Evolutionary conservation across 352 stramenopile genomes (phyloP), one percentile per base, ranked within the genome.

Genomic region (Phytophthora syringae): DNA sequence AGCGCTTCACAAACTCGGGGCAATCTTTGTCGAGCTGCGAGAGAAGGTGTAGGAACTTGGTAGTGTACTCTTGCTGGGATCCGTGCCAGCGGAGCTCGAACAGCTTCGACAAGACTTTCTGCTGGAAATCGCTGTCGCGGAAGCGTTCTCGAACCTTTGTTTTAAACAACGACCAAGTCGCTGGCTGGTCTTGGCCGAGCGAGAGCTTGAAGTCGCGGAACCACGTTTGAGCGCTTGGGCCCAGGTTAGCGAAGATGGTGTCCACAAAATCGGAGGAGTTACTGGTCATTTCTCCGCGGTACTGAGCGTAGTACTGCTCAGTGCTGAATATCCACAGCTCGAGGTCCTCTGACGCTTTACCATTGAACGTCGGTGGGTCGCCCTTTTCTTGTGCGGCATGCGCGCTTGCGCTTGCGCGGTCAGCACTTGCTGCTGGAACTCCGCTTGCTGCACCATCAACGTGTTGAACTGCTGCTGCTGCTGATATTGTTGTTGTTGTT

Each of bases 191-290:
- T n/a, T n/a, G n/a, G 24, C 45, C 32, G 15, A 64, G 45, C 2
- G 56, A 57, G 0, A 64, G 22, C 16, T 64, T 64, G 18, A 64
- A 58, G 24, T 57, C 45, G 2, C 25, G 56, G 13, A 48, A 61
- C 53, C 53, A 61, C 5, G 53, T 53, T 25, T 61, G 53, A 24
- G 27, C 53, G 9, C 22, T 47, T 20, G 53, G 28, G 20, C 42
- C 53, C 2, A 61, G 25, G n/a, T 61, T 61, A 3, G 11, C 30
- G 20, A 52, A 61, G 20, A 52, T 53, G 13, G 34, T 61, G 42
- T 61, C 36, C 6, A 61, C 53, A 34, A 61, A 61, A 1, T 61
- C 53, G 2, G 53, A 53, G 15, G 43, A 25, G 13, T 61, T 18
- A 15, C 20, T 61, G 18, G 27, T n/a, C 40, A 42, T 52, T 12